Conservation (phyloP, 768 basidiomycete species). For the Leccinum imitatum region DNA sequence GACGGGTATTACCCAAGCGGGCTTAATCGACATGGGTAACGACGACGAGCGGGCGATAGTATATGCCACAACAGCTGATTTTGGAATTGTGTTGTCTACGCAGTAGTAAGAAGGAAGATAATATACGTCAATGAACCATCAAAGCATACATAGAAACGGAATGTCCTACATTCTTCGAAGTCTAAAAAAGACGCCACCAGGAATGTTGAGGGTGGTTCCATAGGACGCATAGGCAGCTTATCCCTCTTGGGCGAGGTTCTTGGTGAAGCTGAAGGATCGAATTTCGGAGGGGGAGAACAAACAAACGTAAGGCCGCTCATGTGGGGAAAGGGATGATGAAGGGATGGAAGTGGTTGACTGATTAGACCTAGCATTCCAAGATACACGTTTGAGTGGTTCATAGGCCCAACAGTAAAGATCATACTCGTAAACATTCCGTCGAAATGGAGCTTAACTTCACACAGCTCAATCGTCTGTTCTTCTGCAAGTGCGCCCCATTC, state of each 20-base stretch:
- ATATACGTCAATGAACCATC: neutral
- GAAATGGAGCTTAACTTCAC: constrained; percentile 53
- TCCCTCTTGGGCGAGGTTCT: constrained; percentile 31
- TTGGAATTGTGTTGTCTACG: constrained; percentile 38
- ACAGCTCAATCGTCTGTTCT: constrained; percentile 59
- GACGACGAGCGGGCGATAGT: constrained; percentile 33
- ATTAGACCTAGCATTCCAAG: constrained; percentile 36
- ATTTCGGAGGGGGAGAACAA: constrained; percentile 34
- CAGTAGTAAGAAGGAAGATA: constrained; percentile 39
- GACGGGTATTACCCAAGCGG: constrained; percentile 40
- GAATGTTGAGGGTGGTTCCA: constrained; percentile 40
- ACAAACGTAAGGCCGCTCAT: constrained; percentile 50
- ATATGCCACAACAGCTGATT: constrained; percentile 36
- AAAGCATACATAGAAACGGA: neutral
- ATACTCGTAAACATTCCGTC: constrained; percentile 46
- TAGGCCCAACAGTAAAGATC: constrained; percentile 15
- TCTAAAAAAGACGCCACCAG: constrained; percentile 56
- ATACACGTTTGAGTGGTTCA: constrained; percentile 4
- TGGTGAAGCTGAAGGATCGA: constrained; percentile 26
- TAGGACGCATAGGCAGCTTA: constrained; percentile 19
- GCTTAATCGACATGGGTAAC: constrained; percentile 21
- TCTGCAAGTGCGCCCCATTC: constrained; percentile 61
- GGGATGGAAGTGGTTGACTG: constrained; percentile 45
- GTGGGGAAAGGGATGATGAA: constrained; percentile 37
- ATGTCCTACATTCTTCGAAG: constrained; percentile 56